These are phyloP conservation scores for Zygotorulaspora florentina DNA, from an alignment of 805 yeast species.

Conservation along the genomic window DNA sequence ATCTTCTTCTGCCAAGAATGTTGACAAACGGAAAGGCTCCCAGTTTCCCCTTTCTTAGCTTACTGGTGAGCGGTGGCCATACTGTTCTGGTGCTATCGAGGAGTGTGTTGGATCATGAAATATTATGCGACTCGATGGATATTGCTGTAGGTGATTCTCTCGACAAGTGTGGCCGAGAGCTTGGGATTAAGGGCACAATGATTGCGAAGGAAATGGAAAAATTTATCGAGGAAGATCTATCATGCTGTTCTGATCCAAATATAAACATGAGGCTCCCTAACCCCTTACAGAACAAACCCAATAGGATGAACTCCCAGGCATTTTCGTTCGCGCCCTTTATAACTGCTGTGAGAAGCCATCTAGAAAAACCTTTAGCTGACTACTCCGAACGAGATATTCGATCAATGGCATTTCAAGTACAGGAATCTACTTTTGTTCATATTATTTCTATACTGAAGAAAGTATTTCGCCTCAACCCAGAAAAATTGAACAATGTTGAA, in stretches of 20 bases:
- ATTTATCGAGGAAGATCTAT: conserved; percentile 35
- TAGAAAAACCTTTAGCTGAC: conserved; percentile 19
- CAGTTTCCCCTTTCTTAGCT: conserved; percentile 63
- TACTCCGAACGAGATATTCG: conserved; percentile 30
- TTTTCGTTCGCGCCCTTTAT: conserved; percentile 80
- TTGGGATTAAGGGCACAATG: conserved; percentile 80
- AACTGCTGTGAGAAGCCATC: conserved; percentile 46
- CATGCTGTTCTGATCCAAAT: conserved; percentile 3
- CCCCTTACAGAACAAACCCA: conserved; percentile 50
- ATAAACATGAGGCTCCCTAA: conserved; percentile 37
- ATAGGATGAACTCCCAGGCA: conserved; percentile 42
- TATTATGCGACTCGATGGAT: conserved; percentile 72
- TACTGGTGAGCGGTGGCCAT: conserved; percentile 91
- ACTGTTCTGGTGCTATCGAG: conserved; percentile 75
- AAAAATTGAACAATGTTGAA: conserved; percentile 39
- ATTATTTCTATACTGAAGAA: conserved; percentile 55
- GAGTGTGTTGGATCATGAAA: conserved; percentile 60
- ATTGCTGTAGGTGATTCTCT: conserved; percentile 92
- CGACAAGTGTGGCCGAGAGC: conserved; percentile 85
- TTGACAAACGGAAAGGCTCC: conserved; percentile 43
- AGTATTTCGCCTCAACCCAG: conserved; percentile 41
- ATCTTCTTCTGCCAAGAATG: conserved; percentile 64
- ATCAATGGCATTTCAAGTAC: conserved; percentile 55
- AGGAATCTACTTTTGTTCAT: conserved; percentile 68
- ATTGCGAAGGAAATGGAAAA: conserved; percentile 78